Evolutionary conservation across 1,284 basidiomycete species (phyloP), one percentile per base, ranked within the genome.

Genomic region (Malassezia japonica): DNA sequence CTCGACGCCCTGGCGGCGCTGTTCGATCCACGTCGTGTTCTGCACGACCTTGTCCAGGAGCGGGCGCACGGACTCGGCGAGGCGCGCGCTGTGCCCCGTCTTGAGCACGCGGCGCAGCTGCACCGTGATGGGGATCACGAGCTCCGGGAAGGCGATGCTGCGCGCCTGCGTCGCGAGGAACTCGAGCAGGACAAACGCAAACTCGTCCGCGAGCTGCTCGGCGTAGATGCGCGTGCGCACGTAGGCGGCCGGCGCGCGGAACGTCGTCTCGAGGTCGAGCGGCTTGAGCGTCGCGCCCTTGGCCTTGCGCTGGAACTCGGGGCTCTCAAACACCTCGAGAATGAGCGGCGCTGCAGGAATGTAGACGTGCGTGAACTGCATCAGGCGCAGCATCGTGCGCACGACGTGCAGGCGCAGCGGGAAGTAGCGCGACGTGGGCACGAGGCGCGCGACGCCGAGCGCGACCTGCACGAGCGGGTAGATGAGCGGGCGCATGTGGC

Each of bases 391-490:
- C 42, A 88, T 77, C n/a, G 84, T 82, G 6, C 82, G 80, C 25
- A 82, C 67, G 43, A 87, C 76, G 67, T 87, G 85, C 50, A 87
- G 77, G 59, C 87, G 84, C 56, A 87, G 80, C 2, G 86, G 86
- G 74, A 83, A 86, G 69, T 86, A 87, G 31, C 86, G 81, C 2
- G 82, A 78, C 50, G 83, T 85, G 8, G 84, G 84, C 37, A 94
- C 82, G 39, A 95, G 81, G 60, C 90, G 91, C 84, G 92, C 85
- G 40, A 89, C 86, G 33, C 94, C 94, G 28, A 94, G 78, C 36
- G 86, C 82, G 40, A 98, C 87, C 75, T 99, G 94, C 6, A 92
- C 87, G 6, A 98, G 79, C 7, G 94, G 94, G 74, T 95, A 98
- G 52, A 98, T 83, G 55, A 99, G 78, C 15, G 88, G 82, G 70